phyloP scores from a whole-genome alignment of 78 protist genomes.

The Thecamonas trahens region DNA sequence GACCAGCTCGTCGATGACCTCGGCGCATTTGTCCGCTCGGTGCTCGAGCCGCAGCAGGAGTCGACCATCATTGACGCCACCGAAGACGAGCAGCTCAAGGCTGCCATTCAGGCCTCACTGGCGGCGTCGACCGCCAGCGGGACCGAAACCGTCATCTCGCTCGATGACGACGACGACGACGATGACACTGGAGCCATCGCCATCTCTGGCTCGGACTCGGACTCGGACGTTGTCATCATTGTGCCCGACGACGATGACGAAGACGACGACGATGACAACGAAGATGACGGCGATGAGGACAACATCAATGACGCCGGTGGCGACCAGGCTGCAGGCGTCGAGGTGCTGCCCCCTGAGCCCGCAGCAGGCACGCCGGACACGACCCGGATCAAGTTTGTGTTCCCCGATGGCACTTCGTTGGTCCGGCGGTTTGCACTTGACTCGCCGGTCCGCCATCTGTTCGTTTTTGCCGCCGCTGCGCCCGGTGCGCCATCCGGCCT shows the following conservation, averaged over 20 bases:
- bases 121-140: neutral
- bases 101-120: constrained; percentile 31
- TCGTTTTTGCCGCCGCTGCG: too few relatives aligned
- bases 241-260: constrained; percentile 31
- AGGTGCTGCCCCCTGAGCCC: too few relatives aligned
- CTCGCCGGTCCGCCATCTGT: too few relatives aligned
- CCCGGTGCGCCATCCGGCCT: too few relatives aligned
- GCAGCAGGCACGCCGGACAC: too few relatives aligned
- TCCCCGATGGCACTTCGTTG: too few relatives aligned
- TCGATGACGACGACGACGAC: constrained; percentile 5
- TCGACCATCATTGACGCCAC: constrained; percentile 9
- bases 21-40: neutral
- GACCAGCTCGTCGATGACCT: constrained; percentile 15
- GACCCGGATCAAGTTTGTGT: too few relatives aligned
- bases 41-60: neutral
- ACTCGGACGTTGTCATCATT: neutral
- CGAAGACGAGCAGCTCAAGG: constrained; percentile 38
- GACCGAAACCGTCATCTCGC: constrained; percentile 5
- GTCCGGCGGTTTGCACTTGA: too few relatives aligned
- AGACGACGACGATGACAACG: neutral
- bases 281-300: neutral
- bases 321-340: constrained; percentile 2
- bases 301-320: neutral
- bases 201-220: neutral
- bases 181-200: neutral